Evolutionary conservation across 805 yeast species (phyloP).

Genomic region (Barnettozyma populi): DNA sequence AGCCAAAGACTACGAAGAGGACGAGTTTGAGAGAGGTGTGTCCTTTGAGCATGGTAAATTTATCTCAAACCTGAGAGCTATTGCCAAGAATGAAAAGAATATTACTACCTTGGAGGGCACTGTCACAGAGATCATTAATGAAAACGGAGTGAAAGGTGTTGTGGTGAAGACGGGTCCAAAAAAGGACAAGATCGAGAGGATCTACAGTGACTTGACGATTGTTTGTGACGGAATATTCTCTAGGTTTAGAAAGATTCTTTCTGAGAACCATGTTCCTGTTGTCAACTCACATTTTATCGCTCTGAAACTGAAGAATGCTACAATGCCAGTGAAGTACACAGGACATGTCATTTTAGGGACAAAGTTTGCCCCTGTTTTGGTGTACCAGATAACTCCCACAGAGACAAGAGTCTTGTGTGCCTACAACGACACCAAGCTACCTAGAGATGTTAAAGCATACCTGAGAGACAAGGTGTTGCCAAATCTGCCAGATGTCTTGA

Average conservation of each 20-base stretch:
- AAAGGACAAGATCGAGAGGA: slow-evolving; percentile 36
- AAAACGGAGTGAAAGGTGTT: slow-evolving; percentile 71
- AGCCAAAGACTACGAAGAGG: slow-evolving; percentile 50
- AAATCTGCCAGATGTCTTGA: slow-evolving; percentile 55
- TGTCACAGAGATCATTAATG: slow-evolving; percentile 60
- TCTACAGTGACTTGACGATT: slow-evolving; percentile 60
- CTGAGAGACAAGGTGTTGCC: slow-evolving; percentile 58
- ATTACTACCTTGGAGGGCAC: slow-evolving; percentile 80
- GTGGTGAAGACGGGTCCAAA: slow-evolving; percentile 40
- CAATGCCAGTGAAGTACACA: slow-evolving; percentile 64
- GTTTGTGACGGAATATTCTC: slow-evolving; percentile 94
- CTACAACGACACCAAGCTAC: slow-evolving; percentile 66
- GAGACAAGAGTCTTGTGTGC: slow-evolving; percentile 92
- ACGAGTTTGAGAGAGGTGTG: slow-evolving; percentile 60
- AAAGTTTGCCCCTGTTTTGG: slow-evolving; percentile 77
- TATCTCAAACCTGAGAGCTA: slow-evolving; percentile 63
- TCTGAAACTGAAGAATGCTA: slow-evolving; percentile 65
- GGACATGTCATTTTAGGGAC: slow-evolving; percentile 88
- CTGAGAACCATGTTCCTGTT: slow-evolving; percentile 54
- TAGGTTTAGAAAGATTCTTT: slow-evolving; percentile 74
- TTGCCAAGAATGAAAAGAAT: slow-evolving; percentile 65
- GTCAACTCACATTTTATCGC: slow-evolving; percentile 87
- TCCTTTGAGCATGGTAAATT: slow-evolving; percentile 94
- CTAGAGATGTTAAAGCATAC: slow-evolving; percentile 62
- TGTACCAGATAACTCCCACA: slow-evolving; percentile 77